Conservation (phyloP, 805 yeast species). For the Pichia pseudocactophila region DNA sequence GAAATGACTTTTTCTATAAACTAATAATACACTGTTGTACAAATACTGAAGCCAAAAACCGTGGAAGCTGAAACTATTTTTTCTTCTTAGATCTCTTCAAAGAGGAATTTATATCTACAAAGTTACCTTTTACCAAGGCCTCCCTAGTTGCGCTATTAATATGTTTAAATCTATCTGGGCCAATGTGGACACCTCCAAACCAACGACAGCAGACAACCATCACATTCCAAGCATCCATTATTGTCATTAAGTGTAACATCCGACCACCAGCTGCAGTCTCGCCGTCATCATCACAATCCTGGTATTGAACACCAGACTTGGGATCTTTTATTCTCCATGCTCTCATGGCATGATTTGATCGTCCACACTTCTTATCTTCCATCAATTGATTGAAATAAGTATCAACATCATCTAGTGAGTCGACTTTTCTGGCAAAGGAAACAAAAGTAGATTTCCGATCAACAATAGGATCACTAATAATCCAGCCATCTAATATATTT, state of each 20-base stretch:
- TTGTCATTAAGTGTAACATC: conserved; percentile 63
- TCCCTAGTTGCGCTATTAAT: conserved; percentile 85
- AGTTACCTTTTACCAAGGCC: conserved; percentile 61
- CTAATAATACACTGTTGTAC: neutral
- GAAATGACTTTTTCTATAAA: conserved; percentile 2
- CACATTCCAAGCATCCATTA: conserved; percentile 74
- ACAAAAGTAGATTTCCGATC: conserved; percentile 85
- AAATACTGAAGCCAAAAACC: neutral
- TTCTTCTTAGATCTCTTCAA: conserved; percentile 25
- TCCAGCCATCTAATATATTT: conserved; percentile 67
- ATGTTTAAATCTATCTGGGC: conserved; percentile 91
- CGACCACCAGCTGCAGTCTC: conserved; percentile 94
- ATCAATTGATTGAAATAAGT: conserved; percentile 42
- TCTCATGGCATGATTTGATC: conserved; percentile 72
- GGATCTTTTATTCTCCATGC: conserved; percentile 71
- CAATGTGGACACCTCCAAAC: conserved; percentile 88
- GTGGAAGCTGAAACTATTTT: conserved; percentile 7
- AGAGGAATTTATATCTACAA: conserved; percentile 26
- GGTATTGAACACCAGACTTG: conserved; percentile 46
- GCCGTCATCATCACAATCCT: conserved; percentile 95
- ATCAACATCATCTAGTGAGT: conserved; percentile 60
- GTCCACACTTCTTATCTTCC: conserved; percentile 55
- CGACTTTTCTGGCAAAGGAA: conserved; percentile 59
- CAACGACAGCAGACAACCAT: conserved; percentile 84
- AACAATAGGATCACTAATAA: conserved; percentile 59